Evolutionary conservation across 2,329 filamentous ascomycete genomes (phyloP), one percentile per base, ranked within the genome.

Genomic region (Colletotrichum cuscutae): DNA sequence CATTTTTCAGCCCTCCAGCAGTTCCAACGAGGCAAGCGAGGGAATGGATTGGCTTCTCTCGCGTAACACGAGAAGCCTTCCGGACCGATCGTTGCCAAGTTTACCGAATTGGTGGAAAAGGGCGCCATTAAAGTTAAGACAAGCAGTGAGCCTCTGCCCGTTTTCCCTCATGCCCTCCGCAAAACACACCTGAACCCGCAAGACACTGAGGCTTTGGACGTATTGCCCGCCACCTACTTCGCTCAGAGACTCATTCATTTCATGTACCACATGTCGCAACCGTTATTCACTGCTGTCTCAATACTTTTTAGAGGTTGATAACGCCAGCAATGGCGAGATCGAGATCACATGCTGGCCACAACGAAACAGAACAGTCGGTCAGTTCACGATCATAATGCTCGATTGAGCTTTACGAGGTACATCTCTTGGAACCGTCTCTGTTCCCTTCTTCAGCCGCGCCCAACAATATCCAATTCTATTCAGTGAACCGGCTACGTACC

Each of bases 81-180:
- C 13, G 12, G n/a, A 30, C 37, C 35, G 53, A 70, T 61, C 54
- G 46, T 30, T 72, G 60, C 70, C 70, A 70, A 70, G 70, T 32
- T 32, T 61, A 59, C 60, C 70, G 28, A 52, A 61, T 22, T n/a
- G 12, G 54, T 57, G 56, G 54, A 19, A 35, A 56, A 35, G 30
- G 70, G 54, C 66, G 56, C 56, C 26, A 56, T 72, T 72, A 70
- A 35, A 42, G 60, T 70, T 72, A 22, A 72, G 60, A 70, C 64
- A 71, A 9, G 49, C 46, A 3, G 46, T 56, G 52, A 53, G 65
- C 26, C 4, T 53, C 22, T 46, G 30, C 32, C 63, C 12, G 64
- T 72, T 26, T 65, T 30, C 19, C 28, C 13, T 46, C 30, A 46
- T 46, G 42, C 42, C 42, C 42, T 46, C 42, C 42, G 42, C 42